A percentile compares a stretch with the other conserved stretches of the same genome.
phyloP scores from a whole-genome alignment of 495 filamentous ascomycete genomes.

The Penicillium bialowiezense region DNA sequence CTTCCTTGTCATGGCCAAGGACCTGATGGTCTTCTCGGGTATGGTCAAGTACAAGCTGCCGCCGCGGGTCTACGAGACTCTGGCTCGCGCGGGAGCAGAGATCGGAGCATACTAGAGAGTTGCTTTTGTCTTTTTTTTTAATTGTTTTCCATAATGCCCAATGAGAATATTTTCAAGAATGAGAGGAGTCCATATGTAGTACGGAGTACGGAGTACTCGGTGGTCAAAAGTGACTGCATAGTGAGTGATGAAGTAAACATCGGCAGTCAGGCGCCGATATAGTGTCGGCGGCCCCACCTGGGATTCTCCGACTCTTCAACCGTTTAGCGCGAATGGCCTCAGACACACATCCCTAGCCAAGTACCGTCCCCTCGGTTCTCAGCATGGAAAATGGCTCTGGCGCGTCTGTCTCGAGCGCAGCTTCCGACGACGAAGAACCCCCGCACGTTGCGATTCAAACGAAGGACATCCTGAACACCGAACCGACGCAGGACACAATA shows the following conservation, averaged over 20 bases:
- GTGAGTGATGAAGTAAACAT: too few relatives aligned
- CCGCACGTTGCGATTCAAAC: constrained; percentile 7
- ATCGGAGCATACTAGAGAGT: constrained; percentile 51
- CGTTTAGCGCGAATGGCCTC: too few relatives aligned
- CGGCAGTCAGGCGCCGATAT: too few relatives aligned
- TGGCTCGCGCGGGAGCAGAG: constrained; percentile 74
- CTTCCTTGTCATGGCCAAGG: constrained; percentile 73
- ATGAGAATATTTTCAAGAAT: too few relatives aligned
- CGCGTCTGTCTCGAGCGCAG: constrained; percentile 22
- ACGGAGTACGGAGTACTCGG: too few relatives aligned
- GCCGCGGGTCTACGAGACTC: constrained; percentile 71
- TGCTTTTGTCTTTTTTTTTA: not conserved
- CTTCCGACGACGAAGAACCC: constrained; percentile 12
- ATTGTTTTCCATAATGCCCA: not conserved
- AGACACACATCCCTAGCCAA: not conserved
- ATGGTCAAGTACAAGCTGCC: constrained; percentile 86
- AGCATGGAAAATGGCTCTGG: constrained; percentile 36
- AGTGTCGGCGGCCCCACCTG: not conserved
- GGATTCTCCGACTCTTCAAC: too few relatives aligned
- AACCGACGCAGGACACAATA: constrained; percentile 4
- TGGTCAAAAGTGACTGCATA: too few relatives aligned
- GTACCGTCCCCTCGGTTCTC: constrained; percentile 1
- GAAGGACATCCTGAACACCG: constrained; percentile 10
- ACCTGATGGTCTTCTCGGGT: constrained; percentile 91
- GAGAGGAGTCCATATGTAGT: too few relatives aligned